A percentile compares a stretch with the other conserved stretches of the same genome.
phyloP scores from a whole-genome alignment of 2,329 filamentous ascomycete species.

The Chrysoporthe austroafricana region DNA sequence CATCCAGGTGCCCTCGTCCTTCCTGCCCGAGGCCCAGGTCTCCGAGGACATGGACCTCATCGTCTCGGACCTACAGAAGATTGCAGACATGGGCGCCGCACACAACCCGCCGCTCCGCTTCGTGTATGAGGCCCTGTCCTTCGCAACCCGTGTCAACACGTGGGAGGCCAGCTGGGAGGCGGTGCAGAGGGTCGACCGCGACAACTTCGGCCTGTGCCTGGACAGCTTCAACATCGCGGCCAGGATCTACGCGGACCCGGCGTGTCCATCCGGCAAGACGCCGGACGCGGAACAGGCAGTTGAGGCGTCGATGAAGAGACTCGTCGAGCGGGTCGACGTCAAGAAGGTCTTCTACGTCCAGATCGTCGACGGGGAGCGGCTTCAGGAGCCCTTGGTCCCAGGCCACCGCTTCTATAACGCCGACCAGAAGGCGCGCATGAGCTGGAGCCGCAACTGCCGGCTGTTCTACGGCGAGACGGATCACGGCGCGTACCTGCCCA shows the following conservation, averaged over 20 bases:
- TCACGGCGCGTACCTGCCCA: constrained; percentile 69
- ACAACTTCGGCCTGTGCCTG: constrained; percentile 77
- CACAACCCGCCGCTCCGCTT: constrained; percentile 64
- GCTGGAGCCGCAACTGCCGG: constrained; percentile 76
- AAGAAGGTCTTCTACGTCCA: constrained; percentile 76
- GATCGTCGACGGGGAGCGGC: constrained; percentile 72
- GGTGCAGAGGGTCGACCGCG: constrained; percentile 64
- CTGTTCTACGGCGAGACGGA: constrained; percentile 68
- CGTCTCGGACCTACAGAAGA: constrained; percentile 62
- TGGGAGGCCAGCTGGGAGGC: constrained; percentile 77
- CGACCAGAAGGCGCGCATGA: constrained; percentile 69
- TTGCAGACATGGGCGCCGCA: constrained; percentile 68
- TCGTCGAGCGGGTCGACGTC: constrained; percentile 55
- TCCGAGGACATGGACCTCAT: constrained; percentile 57
- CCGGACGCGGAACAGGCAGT: constrained; percentile 60
- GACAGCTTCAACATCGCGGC: constrained; percentile 81
- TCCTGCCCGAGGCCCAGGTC: constrained; percentile 55
- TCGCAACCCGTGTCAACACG: constrained; percentile 69
- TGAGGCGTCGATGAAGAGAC: constrained; percentile 54
- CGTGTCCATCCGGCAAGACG: constrained; percentile 53
- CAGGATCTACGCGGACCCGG: constrained; percentile 71
- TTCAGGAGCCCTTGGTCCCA: constrained; percentile 58
- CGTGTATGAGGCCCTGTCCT: constrained; percentile 75
- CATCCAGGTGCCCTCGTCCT: constrained; percentile 75
- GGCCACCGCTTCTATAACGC: constrained; percentile 62